These are phyloP conservation scores for Dactylonectria estremocensis DNA, from an alignment of 2,329 filamentous ascomycete species.

Conservation along the genomic window DNA sequence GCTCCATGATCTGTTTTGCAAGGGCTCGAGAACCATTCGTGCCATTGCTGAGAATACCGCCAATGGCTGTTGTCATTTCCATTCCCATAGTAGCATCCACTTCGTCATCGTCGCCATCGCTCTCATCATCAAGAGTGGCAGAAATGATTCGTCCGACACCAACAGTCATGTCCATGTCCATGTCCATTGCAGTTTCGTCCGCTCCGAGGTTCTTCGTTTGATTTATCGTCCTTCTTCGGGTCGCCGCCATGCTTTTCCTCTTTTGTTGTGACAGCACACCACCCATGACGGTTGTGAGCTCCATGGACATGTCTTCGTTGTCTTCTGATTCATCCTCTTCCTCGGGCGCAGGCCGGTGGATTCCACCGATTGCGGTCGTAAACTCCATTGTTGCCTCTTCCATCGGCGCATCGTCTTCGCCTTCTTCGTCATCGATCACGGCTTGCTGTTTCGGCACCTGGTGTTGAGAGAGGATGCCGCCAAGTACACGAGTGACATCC, in stretches of 20 bases:
- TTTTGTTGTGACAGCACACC: conserved; percentile 61
- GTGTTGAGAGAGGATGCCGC: conserved; percentile 77
- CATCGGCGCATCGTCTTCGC: conserved; percentile 54
- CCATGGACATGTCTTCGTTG: conserved; percentile 85
- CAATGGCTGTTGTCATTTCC: conserved; percentile 77
- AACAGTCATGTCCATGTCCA: conserved; percentile 75
- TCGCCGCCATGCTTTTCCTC: conserved; percentile 41
- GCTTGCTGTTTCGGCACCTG: conserved; percentile 29
- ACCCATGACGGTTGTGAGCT: conserved; percentile 78
- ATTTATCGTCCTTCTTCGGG: conserved; percentile 44
- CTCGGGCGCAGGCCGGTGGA: conserved; percentile 60
- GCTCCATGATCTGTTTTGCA: conserved; percentile 72
- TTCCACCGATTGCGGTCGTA: conserved; percentile 83
- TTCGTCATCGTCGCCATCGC: conserved; percentile 49
- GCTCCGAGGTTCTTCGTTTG: conserved; percentile 51
- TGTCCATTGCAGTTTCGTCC: conserved; percentile 53
- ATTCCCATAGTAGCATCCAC: conserved; percentile 65
- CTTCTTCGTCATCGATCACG: conserved; percentile 49
- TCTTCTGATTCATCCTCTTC: conserved; percentile 56
- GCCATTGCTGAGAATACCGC: conserved; percentile 68
- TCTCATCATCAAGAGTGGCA: conserved; percentile 47
- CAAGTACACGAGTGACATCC: conserved; percentile 90
- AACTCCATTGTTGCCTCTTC: conserved; percentile 81
- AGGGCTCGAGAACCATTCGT: conserved; percentile 52
- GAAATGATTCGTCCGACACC: conserved; percentile 70